Evolutionary conservation across 495 filamentous ascomycete genomes (phyloP).

Genomic region (Penicillium dipodomyicola): DNA sequence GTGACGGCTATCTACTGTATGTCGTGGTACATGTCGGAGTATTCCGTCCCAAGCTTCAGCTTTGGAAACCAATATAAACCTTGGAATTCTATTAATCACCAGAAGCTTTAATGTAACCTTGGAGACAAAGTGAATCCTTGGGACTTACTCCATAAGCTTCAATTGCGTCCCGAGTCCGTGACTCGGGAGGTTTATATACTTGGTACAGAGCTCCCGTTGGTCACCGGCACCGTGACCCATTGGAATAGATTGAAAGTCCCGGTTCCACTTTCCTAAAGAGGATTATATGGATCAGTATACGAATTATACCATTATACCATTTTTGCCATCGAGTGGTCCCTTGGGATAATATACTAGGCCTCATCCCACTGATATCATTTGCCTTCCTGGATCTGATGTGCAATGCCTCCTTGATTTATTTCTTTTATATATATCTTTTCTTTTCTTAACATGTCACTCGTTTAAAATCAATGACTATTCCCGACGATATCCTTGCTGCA

Average conservation of each 20-base stretch:
- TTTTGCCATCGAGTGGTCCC: neutral
- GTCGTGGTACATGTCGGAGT: no score
- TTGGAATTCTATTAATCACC: no score
- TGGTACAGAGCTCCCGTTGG: neutral
- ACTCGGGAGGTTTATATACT: neutral
- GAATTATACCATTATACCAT: neutral
- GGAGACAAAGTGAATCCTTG: no score
- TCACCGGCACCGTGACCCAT: neutral
- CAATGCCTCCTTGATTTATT: slow-evolving; percentile 5
- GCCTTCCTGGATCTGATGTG: neutral
- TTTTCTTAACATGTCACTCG: slow-evolving; percentile 8
- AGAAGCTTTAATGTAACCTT: no score
- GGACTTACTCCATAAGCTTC: neutral
- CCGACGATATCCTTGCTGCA: slow-evolving; percentile 31
- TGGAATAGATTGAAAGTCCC: neutral
- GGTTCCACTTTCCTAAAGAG: neutral
- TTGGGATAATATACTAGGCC: neutral
- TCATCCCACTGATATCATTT: neutral
- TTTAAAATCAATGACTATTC: slow-evolving; percentile 28
- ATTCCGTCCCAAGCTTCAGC: no score
- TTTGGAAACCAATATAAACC: no score
- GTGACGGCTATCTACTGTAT: no score
- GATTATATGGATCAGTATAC: no score
- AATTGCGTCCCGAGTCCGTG: neutral
- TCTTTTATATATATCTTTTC: neutral